Evolutionary conservation across 805 yeast genomes (phyloP), one percentile per base, ranked within the genome.

Genomic region (Zygotorulaspora sp.): DNA sequence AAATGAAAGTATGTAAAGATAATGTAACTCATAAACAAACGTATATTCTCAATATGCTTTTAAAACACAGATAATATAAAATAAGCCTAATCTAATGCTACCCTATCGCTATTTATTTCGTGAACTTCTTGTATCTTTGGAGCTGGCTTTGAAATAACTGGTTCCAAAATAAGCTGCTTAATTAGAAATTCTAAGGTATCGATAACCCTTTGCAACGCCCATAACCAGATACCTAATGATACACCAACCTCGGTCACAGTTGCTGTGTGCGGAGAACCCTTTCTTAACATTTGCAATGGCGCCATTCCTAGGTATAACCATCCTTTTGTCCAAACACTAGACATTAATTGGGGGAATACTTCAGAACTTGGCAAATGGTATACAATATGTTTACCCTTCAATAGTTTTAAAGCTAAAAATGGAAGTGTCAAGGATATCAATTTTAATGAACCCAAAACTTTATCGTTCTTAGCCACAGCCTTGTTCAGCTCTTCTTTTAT

Each of bases 401-500:
- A 54, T 24, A 62, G 34, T 36, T 61, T 59, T 29, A 60, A 45
- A 3, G 45, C 43, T 18, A 58, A 32, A 35, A 60, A 58, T 5
- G 66, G 66, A 11, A 54, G 32, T 8, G 65, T 61, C 18, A 62
- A 35, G n/a, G 48, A 29, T n/a, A 53, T 26, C 32, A 58, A 34
- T 27, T 45, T 53, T 23, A 52, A 30, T 23, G 41, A 49, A 12
- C 51, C 48, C 22, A 56, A 36, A 3, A 40, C 6, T 26, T 50
- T 40, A 14, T 35, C 30, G 30, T 49, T 40, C 28, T 46, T 33
- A 7, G 30, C 12, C 21, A 31, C 22, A 28, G 40, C 34, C 5
- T 19, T 20, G 4, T 66, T 52, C 10, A 81, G 53, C 8, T 59
- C 51, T 28, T 61, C 56, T 35, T 68, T 71, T 31, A 75, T 48